These are phyloP conservation scores for Malus fusca DNA, from an alignment of 306 rosid genomes.

Conservation along the genomic window DNA sequence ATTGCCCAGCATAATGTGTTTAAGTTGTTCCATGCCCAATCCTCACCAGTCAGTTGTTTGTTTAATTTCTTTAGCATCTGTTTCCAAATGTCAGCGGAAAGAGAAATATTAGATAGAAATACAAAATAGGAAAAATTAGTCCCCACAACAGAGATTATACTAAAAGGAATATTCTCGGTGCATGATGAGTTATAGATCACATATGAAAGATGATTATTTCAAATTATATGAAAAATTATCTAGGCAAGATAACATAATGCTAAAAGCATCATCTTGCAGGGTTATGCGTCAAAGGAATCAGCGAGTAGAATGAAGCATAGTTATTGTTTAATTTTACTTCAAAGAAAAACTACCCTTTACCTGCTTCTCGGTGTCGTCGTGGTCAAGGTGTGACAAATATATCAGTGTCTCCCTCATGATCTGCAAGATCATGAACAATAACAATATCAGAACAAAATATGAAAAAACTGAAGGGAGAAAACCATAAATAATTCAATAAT, in stretches of 20 bases:
- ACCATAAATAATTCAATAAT: not conserved
- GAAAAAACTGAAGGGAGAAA: not conserved
- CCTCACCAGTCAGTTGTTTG: slow-evolving; percentile 92
- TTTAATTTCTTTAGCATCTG: slow-evolving; percentile 95
- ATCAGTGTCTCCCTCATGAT: slow-evolving; percentile 99
- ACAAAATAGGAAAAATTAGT: not conserved
- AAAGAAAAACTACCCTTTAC: slow-evolving; percentile 22
- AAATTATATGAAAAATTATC: not conserved
- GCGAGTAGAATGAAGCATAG: not conserved
- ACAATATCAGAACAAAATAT: not conserved
- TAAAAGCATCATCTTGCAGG: not conserved
- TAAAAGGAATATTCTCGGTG: not conserved
- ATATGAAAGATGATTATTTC: not conserved
- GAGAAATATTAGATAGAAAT: not conserved
- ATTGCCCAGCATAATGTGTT: slow-evolving; percentile 99
- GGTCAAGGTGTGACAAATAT: slow-evolving; percentile 94
- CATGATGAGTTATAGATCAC: not conserved
- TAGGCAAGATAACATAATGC: not conserved
- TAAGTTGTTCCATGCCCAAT: slow-evolving; percentile 98
- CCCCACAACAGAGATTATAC: not conserved
- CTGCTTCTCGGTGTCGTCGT: slow-evolving; percentile 96
- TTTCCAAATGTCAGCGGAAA: not conserved
- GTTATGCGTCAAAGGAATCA: not conserved
- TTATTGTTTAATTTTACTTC: not conserved
- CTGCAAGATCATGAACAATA: slow-evolving; percentile 40